These are phyloP conservation scores for Halenospora varia DNA, from an alignment of 495 filamentous ascomycete genomes.

Conservation along the genomic window DNA sequence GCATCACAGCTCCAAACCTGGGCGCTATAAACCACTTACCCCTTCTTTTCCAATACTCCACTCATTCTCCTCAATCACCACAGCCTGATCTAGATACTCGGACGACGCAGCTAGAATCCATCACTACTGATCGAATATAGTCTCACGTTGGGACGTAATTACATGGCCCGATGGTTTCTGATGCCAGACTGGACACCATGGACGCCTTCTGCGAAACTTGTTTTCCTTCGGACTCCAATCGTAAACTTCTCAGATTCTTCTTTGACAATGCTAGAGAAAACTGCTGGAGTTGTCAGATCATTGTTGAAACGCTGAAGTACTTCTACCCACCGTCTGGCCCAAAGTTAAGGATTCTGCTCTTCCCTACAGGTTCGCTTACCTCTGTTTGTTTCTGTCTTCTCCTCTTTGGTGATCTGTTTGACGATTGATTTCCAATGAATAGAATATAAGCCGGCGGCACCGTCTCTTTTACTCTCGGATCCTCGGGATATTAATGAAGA, in stretches of 20 bases:
- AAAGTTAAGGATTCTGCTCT: not conserved
- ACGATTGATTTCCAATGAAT: not conserved
- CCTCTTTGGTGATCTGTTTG: not conserved
- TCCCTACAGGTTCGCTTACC: not conserved
- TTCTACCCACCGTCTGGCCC: not conserved
- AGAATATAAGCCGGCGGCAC: not conserved
- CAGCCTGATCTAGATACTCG: too few species aligned
- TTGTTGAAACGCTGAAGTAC: not conserved
- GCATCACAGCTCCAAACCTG: too few species aligned
- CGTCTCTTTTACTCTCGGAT: not conserved
- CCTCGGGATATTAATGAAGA: not conserved
- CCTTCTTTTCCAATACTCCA: too few species aligned
- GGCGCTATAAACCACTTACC: too few species aligned
- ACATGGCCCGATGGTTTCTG: not conserved
- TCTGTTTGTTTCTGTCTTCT: not conserved
- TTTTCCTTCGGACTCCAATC: not conserved
- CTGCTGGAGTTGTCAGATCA: not conserved
- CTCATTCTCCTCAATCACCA: too few species aligned
- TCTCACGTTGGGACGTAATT: too few species aligned
- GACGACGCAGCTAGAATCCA: too few species aligned
- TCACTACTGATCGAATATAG: too few species aligned
- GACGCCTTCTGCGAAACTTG: not conserved
- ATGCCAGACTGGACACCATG: not conserved
- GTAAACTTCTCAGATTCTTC: not conserved
- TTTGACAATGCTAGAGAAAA: not conserved